Evolutionary conservation across 495 filamentous ascomycete genomes (phyloP).

Genomic region (Barbatosphaeria neglecta): DNA sequence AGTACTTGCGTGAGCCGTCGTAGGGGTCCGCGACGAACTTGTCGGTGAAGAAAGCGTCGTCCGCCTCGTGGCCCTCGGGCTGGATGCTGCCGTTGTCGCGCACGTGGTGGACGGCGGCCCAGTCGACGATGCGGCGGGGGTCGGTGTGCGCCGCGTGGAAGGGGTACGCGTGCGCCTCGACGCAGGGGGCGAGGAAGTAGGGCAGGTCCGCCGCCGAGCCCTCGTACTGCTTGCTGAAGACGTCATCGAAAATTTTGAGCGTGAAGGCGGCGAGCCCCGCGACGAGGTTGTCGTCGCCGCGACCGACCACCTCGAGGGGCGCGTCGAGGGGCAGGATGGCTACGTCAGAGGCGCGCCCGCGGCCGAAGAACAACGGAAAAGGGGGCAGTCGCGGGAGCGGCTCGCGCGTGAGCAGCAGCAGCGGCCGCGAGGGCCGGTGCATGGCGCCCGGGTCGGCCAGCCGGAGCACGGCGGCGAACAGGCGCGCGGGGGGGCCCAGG

Average conservation of each 20-base stretch:
- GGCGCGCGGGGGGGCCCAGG: constrained; percentile 36
- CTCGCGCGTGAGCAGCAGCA: constrained; percentile 63
- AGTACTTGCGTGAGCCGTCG: constrained; percentile 59
- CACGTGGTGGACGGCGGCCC: constrained; percentile 46
- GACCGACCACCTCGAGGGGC: constrained; percentile 30
- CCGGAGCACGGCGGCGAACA: constrained; percentile 56
- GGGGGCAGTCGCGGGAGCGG: constrained; percentile 50
- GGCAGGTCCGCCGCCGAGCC: constrained; percentile 50
- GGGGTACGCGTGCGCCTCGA: constrained; percentile 13
- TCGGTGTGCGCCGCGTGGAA: constrained; percentile 9
- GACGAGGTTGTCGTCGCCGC: constrained; percentile 29
- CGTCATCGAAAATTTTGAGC: constrained; percentile 63
- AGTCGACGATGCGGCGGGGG: constrained; percentile 47
- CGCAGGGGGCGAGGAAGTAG: constrained; percentile 72
- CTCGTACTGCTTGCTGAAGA: constrained; percentile 82
- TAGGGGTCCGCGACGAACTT: constrained; percentile 64
- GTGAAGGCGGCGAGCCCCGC: constrained; percentile 55
- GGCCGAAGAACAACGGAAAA: constrained; percentile 61
- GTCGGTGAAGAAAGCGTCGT: constrained; percentile 47
- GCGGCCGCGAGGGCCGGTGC: constrained; percentile 45
- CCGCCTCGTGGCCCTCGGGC: constrained; percentile 33
- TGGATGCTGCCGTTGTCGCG: constrained; percentile 32
- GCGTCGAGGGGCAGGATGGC: constrained; percentile 20
- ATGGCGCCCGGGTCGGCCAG: constrained; percentile 48
- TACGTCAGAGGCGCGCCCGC: constrained; percentile 48